phyloP scores from a whole-genome alignment of 352 stramenopile genomes.

The Globisporangium recalcitrans region DNA sequence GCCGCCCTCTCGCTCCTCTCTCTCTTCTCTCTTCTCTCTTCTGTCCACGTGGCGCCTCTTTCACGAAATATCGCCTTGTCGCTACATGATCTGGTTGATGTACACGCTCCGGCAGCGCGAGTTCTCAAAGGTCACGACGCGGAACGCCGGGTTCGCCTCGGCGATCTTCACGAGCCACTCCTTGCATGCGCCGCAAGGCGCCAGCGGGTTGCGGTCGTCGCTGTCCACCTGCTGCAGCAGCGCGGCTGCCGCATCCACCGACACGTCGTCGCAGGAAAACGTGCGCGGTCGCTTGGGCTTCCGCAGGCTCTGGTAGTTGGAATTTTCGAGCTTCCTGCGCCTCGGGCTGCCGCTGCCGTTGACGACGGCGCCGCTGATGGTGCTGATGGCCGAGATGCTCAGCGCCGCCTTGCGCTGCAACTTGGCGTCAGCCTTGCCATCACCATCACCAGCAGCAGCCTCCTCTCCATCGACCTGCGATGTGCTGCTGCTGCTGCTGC shows the following conservation, averaged over 20 bases:
- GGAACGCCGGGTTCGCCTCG: conserved; percentile 96
- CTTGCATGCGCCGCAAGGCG: conserved; percentile 97
- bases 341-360: not conserved
- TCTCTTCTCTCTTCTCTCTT: no score
- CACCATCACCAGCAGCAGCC: not conserved
- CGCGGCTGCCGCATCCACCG: conserved; percentile 36
- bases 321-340: conserved; percentile 14
- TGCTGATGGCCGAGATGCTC: conserved; percentile 9
- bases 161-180: conserved; percentile 99
- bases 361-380: not conserved
- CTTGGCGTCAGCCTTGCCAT: not conserved
- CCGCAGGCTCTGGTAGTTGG: conserved; percentile 19
- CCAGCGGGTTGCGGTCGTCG: conserved; percentile 93
- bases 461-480: not conserved
- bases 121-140: conserved; percentile 96
- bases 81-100: conserved; percentile 81
- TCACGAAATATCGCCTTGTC: no score
- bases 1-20: conserved; percentile 1
- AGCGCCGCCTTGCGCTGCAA: not conserved
- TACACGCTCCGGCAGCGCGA: conserved; percentile 91
- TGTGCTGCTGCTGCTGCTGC: no score
- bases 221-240: conserved; percentile 17
- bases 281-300: conserved; percentile 83
- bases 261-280: conserved; percentile 71
- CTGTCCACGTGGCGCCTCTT: not conserved